Percentiles rank a stretch among this genome's conserved stretches.
Evolutionary conservation across 768 basidiomycete genomes (phyloP).

Genomic region (Hypsizygus marmoreus): DNA sequence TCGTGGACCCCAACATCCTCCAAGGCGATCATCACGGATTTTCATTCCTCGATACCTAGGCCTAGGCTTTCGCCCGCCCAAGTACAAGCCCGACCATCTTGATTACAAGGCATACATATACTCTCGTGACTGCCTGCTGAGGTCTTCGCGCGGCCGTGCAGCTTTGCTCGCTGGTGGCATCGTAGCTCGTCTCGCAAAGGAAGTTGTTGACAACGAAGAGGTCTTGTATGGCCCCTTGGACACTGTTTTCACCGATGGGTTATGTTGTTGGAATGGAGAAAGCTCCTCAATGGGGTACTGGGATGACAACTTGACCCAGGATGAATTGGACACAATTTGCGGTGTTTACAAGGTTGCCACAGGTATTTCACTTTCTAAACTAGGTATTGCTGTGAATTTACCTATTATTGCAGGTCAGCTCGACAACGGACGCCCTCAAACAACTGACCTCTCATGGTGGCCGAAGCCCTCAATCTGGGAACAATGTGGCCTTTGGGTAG

Average conservation of each 20-base stretch:
- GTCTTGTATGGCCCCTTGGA: conserved; percentile 21
- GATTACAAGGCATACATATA: conserved; percentile 11
- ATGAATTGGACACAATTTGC: conserved; percentile 21
- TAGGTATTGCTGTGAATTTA: neutral
- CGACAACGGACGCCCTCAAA: conserved; percentile 1
- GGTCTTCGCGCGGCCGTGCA: conserved; percentile 20
- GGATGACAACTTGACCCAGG: conserved; percentile 23
- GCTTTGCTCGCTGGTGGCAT: conserved; percentile 27
- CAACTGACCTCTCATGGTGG: conserved; percentile 18
- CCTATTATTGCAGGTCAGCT: neutral
- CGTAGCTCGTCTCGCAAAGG: conserved; percentile 21
- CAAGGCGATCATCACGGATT: too few relatives aligned
- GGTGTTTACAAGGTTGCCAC: conserved; percentile 22
- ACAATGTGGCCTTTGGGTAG: conserved; percentile 10
- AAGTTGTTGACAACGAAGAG: conserved; percentile 8
- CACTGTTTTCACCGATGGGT: conserved; percentile 4
- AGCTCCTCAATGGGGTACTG: conserved; percentile 5
- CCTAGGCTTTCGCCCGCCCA: conserved; percentile 15
- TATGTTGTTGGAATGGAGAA: conserved; percentile 1
- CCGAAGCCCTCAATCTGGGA: conserved; percentile 14
- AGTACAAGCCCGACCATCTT: conserved; percentile 1
- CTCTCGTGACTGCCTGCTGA: conserved; percentile 4
- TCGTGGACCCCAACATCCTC: neutral
- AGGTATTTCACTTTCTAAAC: conserved; percentile 8
- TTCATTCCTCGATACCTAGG: conserved; percentile 5